Evolutionary conservation across 2,329 filamentous ascomycete species (phyloP), one percentile per base, ranked within the genome.

Genomic region (Nigrospora sphaerica): DNA sequence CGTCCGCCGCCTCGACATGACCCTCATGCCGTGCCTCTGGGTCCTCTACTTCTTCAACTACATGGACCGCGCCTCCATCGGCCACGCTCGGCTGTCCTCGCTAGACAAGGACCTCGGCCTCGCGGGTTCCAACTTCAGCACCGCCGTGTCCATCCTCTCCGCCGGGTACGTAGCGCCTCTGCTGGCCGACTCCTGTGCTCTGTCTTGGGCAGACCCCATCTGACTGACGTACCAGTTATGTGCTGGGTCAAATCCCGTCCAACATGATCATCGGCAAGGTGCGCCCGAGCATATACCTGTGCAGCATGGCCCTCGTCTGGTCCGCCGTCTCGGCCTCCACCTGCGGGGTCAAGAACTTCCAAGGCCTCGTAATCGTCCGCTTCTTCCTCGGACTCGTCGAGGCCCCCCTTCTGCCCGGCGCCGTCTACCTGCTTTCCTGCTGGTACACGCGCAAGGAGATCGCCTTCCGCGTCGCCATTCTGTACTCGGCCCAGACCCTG

Each of bases 321-420:
- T 41, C 41, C 3, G 2, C 39, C 6, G 36, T 45, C 5, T 32
- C 19, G 12, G 43, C 34, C 12, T n/a, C 39, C 28, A 45, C 43
- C 16, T 14, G 34, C 19, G 16, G 38, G 17, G 43, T 39, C 11
- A 34, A 39, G 5, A 39, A 45, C 9, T 43, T 34, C 31, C 19
- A 16, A 28, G 40, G 33, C 5, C 46, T 47, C 5, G 19, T 47
- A 5, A 37, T 32, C 19, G 38, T 40, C 12, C 42, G 42, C 3
- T 42, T 71, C 43, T 57, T 71, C 32, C 58, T 73, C 1, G 70
- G 70, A 7, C 62, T 67, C 18, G 61, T 67, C 28, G 70, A 73
- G 50, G 72, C 73, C 1, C 70, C 71, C 23, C 23, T 28, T 6
- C 23, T 28, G 23, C 23, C 23, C 23, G 23, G 23, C 7, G 23